Evolutionary conservation across 139 green algal species (phyloP), one percentile per base, ranked within the genome.

Genomic region (Penium margaritaceum): DNA sequence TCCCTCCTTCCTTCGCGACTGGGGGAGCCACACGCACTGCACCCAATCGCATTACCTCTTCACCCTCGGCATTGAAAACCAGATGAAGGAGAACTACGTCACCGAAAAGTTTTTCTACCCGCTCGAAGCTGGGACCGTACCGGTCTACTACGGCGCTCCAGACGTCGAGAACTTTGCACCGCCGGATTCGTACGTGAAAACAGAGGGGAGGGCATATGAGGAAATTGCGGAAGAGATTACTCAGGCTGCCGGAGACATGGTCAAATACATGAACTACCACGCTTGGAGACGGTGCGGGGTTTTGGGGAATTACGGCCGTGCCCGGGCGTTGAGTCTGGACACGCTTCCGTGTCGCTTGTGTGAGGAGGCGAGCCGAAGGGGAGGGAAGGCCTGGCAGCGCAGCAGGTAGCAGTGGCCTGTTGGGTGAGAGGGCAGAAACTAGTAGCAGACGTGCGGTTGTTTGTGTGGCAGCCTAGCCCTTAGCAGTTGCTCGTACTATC

Each of bases 41-140:
- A 61, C 76, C 61, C 43, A 63, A 61, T 77, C 70, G 54, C 70
- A 77, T 27, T 78, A 78, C 63, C 38, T 47, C 4, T 78, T 78
- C 63, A 15, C 30, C 30, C 39, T 78, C 0, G 44, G 27, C 53
- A 39, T 72, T 0, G 71, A 78, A 33, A 78, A 78, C 58, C 34
- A 7, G 1, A 9, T n/a, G 0, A 17, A 17, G 24, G 27, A 37
- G 14, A 29, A 17, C 36, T 78, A 78, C 33, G 71, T 76, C 33
- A 78, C 71, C 1, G 71, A 78, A 39, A 78, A 78, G 71, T 29
- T 78, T 27, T 78, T 78, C 41, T 32, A 44, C 39, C 33, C 71
- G 29, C 37, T 78, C n/a, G 70, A 77, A 60, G 51, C 51, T 0
- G 51, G 51, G 6, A 60, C 51, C 3, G 51, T 60, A 24, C 51